Base-by-base conservation (phyloP, 345 rosid genomes). In the Mangifera indica region DNA sequence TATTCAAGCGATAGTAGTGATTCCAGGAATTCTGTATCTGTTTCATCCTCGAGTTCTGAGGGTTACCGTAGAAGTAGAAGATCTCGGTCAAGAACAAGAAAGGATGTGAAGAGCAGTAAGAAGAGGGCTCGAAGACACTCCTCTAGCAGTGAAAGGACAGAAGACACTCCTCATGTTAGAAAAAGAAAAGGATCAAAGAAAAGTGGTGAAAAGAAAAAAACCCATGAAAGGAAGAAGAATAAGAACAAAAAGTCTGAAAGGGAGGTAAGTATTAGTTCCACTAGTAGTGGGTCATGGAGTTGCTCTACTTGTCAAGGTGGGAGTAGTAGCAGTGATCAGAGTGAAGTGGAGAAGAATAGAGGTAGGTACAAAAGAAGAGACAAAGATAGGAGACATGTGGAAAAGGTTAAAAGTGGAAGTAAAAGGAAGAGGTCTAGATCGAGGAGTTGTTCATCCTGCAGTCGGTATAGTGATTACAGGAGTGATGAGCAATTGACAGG, bases 11-110 rank as follows among this genome's bases (percentile, higher is more conserved):
- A 82, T 79, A 70, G 79, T 69, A 32, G 48, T 78, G 82, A 78
- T 74, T 82, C 83, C 0, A 80, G 72, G 49, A 83, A 76, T 71
- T 80, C 79, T 13, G 65, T 66, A 14, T 86, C 91, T 48, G 45
- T 78, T 75, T 85, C 86, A 4, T 84, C 78, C 61, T 80, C 82
- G 57, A 80, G 86, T 65, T 86, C 90, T 1, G 93, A 86, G 76
- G 88, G 81, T 59, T 85, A 76, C 73, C 58, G 72, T 74, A 81
- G 73, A 68, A 79, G 78, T 75, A 71, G 76, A 60, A 86, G 83
- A 85, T 87, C 87, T 34, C 45, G 83, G 60, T 81, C 91, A 67
- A 79, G 51, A 21, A 45, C 78, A 7, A 67, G 78, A 21, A 82
- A 77, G 67, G 82, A 70, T 64, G 82, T 63, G 15, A 89, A 86